Base-by-base conservation (phyloP, 345 rosid genomes). In the Isatis tinctoria region DNA sequence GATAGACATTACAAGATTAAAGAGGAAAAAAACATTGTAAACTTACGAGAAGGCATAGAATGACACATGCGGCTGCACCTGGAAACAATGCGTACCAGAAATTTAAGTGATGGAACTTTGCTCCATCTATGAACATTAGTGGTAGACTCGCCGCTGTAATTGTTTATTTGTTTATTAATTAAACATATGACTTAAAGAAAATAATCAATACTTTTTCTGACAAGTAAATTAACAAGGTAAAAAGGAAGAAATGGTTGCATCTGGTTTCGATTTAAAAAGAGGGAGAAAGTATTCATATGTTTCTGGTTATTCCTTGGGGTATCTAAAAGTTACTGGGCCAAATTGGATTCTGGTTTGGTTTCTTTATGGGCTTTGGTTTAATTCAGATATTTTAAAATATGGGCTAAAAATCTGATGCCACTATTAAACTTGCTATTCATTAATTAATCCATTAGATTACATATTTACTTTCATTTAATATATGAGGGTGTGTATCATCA, bases 121-220 rank as follows among this genome's bases (percentile, higher is more conserved):
- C 90, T 70, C 91, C 92, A 77, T 94, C 96, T 28, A 91, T 87
- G 88, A 94, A 94, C 67, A 94, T 57, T 68, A 94, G 70, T 3
- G 98, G 98, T 86, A 90, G 79, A 76, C 98, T 90, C 16, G 98
- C 98, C 76, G 98, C 97, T 94, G 81, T 56, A 61, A 44, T 4
- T 22, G 18, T 24, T 24, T 49, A 13, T 8, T 39, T 40, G n/a
- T 3, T 26, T 18, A 8, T 33, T 26, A 1, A 32, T 30, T n/a
- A n/a, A n/a, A n/a, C 44, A 72, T 32, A 52, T 39, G 2, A 61
- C 2, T 33, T 5, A 17, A 9, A 6, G 10, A 56, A 35, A 8
- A n/a, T 2, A n/a, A 32, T n/a, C 30, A 51, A 8, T 16, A 14
- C 0, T 6, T 45, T 10, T 10, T 36, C 54, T 57, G n/a, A 43